Evolutionary conservation across 345 rosid genomes (phyloP).

Genomic region (Pseudoturritis turrita): DNA sequence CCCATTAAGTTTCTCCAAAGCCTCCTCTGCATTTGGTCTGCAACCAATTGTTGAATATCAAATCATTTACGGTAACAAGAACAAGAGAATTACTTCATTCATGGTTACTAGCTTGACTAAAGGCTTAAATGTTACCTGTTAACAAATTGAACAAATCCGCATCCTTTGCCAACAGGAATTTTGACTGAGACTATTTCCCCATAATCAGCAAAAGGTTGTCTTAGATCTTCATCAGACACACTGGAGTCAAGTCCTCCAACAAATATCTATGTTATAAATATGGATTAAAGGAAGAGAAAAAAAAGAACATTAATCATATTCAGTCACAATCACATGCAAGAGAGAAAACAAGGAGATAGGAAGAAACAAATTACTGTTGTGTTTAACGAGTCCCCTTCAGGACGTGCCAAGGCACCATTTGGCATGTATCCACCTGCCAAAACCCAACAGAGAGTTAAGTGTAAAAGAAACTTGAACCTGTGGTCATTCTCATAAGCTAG

Average conservation of each 20-base stretch:
- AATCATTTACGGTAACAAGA: background rate
- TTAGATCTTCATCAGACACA: slow-evolving; percentile 82
- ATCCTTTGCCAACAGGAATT: slow-evolving; percentile 88
- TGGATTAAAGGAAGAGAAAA: background rate
- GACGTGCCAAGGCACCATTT: slow-evolving; percentile 54
- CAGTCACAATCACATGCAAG: slow-evolving; percentile 15
- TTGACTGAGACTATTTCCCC: slow-evolving; percentile 91
- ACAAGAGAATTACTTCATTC: background rate
- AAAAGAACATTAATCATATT: background rate
- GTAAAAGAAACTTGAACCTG: background rate
- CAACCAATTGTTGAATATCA: background rate
- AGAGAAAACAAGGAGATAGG: background rate
- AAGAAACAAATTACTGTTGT: slow-evolving; percentile 62
- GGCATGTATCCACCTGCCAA: slow-evolving; percentile 57
- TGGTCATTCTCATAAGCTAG: background rate
- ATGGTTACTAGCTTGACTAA: background rate
- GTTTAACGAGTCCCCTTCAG: slow-evolving; percentile 71
- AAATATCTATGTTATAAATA: slow-evolving; percentile 62
- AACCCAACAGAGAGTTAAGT: background rate
- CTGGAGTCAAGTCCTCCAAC: slow-evolving; percentile 94
- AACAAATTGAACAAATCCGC: slow-evolving; percentile 91
- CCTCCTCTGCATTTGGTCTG: slow-evolving; percentile 87
- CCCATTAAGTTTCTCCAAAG: slow-evolving; percentile 74
- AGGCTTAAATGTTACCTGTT: slow-evolving; percentile 47
- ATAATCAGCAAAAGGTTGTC: slow-evolving; percentile 69